Conservation (phyloP, 805 yeast genomes). For the Lipomyces orientalis region DNA sequence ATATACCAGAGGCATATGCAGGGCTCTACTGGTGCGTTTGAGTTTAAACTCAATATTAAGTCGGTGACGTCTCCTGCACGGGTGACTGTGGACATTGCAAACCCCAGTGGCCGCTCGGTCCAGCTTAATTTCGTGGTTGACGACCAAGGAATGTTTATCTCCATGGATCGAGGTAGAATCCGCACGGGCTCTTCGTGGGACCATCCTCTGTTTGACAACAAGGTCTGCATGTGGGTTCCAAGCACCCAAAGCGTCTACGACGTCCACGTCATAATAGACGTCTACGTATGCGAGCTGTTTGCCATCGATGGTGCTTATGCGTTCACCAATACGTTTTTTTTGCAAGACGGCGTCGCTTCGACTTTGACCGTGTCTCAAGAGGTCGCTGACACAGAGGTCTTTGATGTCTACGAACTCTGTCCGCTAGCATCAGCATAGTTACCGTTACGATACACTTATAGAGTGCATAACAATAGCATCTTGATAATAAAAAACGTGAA, state of each 20-base stretch:
- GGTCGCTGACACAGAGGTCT: not conserved
- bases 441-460: not conserved
- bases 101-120: constrained; percentile 1
- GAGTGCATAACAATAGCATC: not conserved
- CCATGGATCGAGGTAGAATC: not conserved
- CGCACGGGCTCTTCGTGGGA: not conserved
- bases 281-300: not conserved
- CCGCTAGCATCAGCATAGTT: not conserved
- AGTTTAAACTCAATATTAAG: not conserved
- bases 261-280: not conserved
- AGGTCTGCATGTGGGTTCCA: not conserved
- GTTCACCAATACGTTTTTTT: not conserved
- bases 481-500: not conserved
- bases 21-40: not conserved
- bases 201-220: not conserved
- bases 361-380: not conserved
- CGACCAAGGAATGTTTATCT: not conserved
- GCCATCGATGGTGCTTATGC: not conserved
- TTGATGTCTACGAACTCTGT: not conserved
- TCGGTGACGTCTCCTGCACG: constrained; percentile 1
- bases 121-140: not conserved
- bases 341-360: constrained; percentile 1
- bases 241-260: not conserved
- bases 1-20: not conserved
- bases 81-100: not conserved